phyloP scores from a whole-genome alignment of 352 stramenopile genomes.

The Phytopythium boreale region DNA sequence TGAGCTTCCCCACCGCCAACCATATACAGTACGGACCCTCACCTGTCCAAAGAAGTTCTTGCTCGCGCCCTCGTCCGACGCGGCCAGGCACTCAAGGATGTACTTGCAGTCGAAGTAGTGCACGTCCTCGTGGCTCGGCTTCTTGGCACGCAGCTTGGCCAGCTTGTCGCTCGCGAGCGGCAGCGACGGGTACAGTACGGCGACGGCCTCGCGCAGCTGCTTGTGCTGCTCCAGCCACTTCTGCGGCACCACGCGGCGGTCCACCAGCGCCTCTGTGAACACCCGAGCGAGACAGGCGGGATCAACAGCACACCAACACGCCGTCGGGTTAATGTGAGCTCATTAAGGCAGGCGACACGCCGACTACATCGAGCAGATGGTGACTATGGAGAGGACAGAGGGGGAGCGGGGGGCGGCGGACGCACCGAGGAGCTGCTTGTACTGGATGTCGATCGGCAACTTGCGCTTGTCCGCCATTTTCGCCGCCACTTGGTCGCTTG shows the following conservation, averaged over 20 bases:
- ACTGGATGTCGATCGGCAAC: too few relatives aligned
- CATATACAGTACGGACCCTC: not conserved
- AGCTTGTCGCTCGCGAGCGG: conserved; percentile 42
- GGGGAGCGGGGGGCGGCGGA: too few relatives aligned
- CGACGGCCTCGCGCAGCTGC: conserved; percentile 56
- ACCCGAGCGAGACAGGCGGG: too few relatives aligned
- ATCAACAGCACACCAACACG: too few relatives aligned
- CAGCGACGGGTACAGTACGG: conserved; percentile 48
- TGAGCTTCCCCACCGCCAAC: not conserved
- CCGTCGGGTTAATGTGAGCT: too few relatives aligned
- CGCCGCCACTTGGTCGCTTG: too few relatives aligned
- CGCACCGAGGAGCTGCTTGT: too few relatives aligned
- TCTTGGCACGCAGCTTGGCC: conserved; percentile 41
- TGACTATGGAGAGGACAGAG: too few relatives aligned
- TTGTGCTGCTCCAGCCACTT: conserved; percentile 73
- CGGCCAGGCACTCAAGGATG: conserved; percentile 51
- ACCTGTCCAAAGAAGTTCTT: conserved; percentile 84
- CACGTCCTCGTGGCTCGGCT: conserved; percentile 49
- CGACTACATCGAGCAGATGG: too few relatives aligned
- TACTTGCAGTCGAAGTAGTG: conserved; percentile 81
- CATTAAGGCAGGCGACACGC: too few relatives aligned
- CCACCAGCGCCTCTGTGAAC: conserved; percentile 58
- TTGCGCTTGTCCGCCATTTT: too few relatives aligned
- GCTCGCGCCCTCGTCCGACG: conserved; percentile 48
- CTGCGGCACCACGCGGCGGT: conserved; percentile 63